Base-by-base conservation (phyloP, 106 monocot species). In the Dendrobium officinale region DNA sequence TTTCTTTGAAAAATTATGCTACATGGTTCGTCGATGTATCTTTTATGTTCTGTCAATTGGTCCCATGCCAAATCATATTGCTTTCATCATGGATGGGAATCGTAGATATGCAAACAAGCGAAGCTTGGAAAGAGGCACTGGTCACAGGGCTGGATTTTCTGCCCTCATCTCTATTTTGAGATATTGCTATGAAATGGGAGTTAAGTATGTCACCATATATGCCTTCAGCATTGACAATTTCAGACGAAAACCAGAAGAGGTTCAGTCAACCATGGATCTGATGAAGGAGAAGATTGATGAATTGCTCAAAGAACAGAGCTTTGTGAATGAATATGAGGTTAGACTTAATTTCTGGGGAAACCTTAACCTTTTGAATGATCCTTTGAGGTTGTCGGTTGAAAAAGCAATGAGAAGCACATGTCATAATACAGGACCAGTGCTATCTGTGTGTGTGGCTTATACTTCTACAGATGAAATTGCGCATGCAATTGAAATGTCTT, bases 191-290 rank as follows among this genome's bases (percentile, higher is more conserved):
- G 90, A 90, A 72, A 85, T 90, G 83, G 83, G 85, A 3, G 37
- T 88, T 6, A 67, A 79, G 43, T 82, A 78, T 54, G 88, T 90
- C 22, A 85, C 88, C 4, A 73, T 86, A 1, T 90, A 84, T 42
- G 85, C 80, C 42, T 90, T 90, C 80, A 90, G 90, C 75, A 87
- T 90, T 4, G 90, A 90, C 48, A 90, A 90, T 51, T 90, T 90
- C 54, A 83, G 67, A 5, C 29, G 90, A 67, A 81, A 85, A 17
- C 85, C 90, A 0, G 67, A 55, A 15, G 87, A 87, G 75, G 83
- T 90, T 3, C 48, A 81, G 15, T 68, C 73, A 19, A 24, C 83
- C 4, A 90, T 90, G 90, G 77, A 68, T 58, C 22, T 90, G 20
- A 58, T 90, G 68, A 47, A 82, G 19, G 87, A 87, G 77, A 90